phyloP scores from a whole-genome alignment of 352 stramenopile genomes.

The Phytopythium mirpurense region DNA sequence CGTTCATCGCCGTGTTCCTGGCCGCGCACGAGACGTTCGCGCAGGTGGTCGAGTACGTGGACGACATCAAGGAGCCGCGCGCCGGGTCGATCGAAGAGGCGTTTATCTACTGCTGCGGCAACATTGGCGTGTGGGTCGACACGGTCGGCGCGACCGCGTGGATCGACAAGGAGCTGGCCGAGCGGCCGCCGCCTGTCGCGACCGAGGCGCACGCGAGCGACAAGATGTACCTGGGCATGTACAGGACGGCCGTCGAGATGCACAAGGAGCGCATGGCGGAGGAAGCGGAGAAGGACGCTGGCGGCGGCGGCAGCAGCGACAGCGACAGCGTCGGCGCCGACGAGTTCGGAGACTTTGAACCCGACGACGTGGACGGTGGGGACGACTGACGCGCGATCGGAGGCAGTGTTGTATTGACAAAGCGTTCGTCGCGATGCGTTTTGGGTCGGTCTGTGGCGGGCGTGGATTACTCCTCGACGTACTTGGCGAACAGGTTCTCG shows the following conservation, averaged over 20 bases:
- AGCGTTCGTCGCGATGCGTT: neutral
- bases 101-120: slow-evolving; percentile 74
- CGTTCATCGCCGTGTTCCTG: slow-evolving; percentile 82
- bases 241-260: slow-evolving; percentile 83
- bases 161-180: slow-evolving; percentile 77
- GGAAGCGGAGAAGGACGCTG: slow-evolving; percentile 12
- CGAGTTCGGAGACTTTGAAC: slow-evolving; percentile 45
- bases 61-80: slow-evolving; percentile 69
- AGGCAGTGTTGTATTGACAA: too few species aligned
- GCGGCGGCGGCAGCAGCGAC: slow-evolving; percentile 18
- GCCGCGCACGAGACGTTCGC: slow-evolving; percentile 76
- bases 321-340: slow-evolving; percentile 27
- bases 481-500: slow-evolving; percentile 98
- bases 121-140: slow-evolving; percentile 83
- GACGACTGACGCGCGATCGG: slow-evolving; percentile 20
- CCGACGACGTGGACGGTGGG: slow-evolving; percentile 48
- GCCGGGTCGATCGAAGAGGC: slow-evolving; percentile 78
- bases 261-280: slow-evolving; percentile 60
- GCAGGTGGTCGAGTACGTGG: slow-evolving; percentile 75
- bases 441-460: too few species aligned
- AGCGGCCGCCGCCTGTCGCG: slow-evolving; percentile 35
- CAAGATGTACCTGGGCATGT: slow-evolving; percentile 87
- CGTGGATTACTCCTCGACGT: slow-evolving; percentile 79
- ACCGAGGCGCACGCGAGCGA: slow-evolving; percentile 54
- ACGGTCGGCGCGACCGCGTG: slow-evolving; percentile 75